phyloP scores from a whole-genome alignment of 129 eudicot species.

The Erigeron canadensis region DNA sequence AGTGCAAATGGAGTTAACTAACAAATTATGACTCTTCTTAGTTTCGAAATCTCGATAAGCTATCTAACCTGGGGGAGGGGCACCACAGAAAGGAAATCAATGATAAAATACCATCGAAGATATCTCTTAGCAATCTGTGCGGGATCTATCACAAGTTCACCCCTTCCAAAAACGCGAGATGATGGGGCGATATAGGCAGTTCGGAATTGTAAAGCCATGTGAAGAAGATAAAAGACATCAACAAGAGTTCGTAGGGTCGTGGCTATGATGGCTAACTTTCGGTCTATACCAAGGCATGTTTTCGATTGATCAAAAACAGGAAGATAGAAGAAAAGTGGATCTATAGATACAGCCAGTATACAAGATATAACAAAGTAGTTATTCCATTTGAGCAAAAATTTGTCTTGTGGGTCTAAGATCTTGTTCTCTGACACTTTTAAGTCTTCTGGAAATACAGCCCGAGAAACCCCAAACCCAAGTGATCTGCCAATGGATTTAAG shows the following conservation, averaged over 20 bases:
- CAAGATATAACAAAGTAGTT: conserved; percentile 76
- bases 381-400: conserved; percentile 72
- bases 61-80: conserved; percentile 86
- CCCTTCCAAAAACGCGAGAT: conserved; percentile 93
- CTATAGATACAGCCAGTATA: conserved; percentile 72
- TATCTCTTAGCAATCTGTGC: conserved; percentile 82
- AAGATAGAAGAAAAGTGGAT: conserved; percentile 82
- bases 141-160: conserved; percentile 95
- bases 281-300: conserved; percentile 66
- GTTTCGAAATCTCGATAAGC: not conserved
- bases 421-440: conserved; percentile 80
- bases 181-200: conserved; percentile 96
- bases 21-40: not conserved
- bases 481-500: conserved; percentile 73
- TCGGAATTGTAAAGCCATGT: conserved; percentile 85
- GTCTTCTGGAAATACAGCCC: conserved; percentile 93
- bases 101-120: conserved; percentile 64
- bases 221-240: conserved; percentile 81
- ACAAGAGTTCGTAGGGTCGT: conserved; percentile 76
- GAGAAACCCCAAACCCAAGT: conserved; percentile 74
- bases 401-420: conserved; percentile 92
- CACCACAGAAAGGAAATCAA: conserved; percentile 82
- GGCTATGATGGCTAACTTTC: conserved; percentile 59
- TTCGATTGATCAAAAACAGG: conserved; percentile 55
- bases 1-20: conserved; percentile 2